These are phyloP conservation scores for Cordyceps fumosorosea DNA, from an alignment of 2,329 filamentous ascomycete species.

Conservation along the genomic window DNA sequence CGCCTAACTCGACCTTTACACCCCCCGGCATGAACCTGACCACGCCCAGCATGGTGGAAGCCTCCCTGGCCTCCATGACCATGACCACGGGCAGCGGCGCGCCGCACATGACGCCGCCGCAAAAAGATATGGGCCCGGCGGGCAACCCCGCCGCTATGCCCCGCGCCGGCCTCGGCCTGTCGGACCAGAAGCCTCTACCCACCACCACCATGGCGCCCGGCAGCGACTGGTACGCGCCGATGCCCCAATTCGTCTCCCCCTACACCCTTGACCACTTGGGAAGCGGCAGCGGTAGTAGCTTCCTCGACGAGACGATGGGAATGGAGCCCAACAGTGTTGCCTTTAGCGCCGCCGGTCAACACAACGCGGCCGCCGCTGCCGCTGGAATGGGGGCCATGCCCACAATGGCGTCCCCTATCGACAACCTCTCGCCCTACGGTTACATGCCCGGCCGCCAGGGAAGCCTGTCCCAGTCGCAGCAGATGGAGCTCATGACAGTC, in stretches of 20 bases:
- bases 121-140: conserved; percentile 19
- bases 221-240: conserved; percentile 49
- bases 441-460: conserved; percentile 50
- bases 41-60: conserved; percentile 24
- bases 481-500: conserved; percentile 74
- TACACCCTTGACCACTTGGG: conserved; percentile 39
- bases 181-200: conserved; percentile 38
- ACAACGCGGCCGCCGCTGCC: background rate
- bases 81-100: background rate
- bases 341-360: conserved; percentile 22
- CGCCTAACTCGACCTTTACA: conserved; percentile 25
- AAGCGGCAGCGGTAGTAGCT: conserved; percentile 32
- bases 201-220: conserved; percentile 32
- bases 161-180: conserved; percentile 27
- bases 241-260: conserved; percentile 46
- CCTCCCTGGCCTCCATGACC: background rate
- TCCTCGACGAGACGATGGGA: conserved; percentile 27
- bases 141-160: conserved; percentile 35
- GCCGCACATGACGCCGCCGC: conserved; percentile 26
- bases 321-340: conserved; percentile 21
- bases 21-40: conserved; percentile 31
- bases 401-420: conserved; percentile 17
- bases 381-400: conserved; percentile 22
- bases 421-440: conserved; percentile 15
- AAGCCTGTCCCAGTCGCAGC: conserved; percentile 71